Percentiles rank a stretch among this genome's conserved stretches.
These are phyloP conservation scores for Lipomyces sp. DNA, from an alignment of 805 yeast species.

Conservation along the genomic window DNA sequence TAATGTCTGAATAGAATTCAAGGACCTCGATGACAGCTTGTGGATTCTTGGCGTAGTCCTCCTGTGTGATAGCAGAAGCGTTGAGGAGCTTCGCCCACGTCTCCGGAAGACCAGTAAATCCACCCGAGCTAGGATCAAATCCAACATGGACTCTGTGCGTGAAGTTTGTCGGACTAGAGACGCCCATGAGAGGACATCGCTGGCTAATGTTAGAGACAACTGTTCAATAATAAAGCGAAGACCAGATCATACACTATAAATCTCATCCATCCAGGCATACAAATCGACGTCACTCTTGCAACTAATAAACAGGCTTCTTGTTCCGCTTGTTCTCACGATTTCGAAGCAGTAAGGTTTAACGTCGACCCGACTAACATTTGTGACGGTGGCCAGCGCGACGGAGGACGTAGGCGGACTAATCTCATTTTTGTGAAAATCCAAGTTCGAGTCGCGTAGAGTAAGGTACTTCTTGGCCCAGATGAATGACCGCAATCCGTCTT, in stretches of 20 bases:
- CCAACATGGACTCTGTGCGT: slow-evolving; percentile 97
- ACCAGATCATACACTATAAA: slow-evolving; percentile 48
- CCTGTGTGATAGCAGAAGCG: slow-evolving; percentile 84
- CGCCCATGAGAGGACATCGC: slow-evolving; percentile 53
- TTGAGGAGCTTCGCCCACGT: slow-evolving; percentile 87
- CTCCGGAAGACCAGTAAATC: slow-evolving; percentile 87
- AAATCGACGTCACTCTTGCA: slow-evolving; percentile 80
- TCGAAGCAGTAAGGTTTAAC: slow-evolving; percentile 82
- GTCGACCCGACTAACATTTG: slow-evolving; percentile 69
- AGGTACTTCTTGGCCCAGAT: slow-evolving; percentile 91
- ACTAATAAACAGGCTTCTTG: slow-evolving; percentile 67
- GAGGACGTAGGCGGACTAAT: slow-evolving; percentile 22
- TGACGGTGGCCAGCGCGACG: slow-evolving; percentile 59
- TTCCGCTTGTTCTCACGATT: slow-evolving; percentile 52
- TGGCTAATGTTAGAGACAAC: background rate
- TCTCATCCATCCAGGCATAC: slow-evolving; percentile 89
- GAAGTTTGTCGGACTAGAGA: slow-evolving; percentile 91
- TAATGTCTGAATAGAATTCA: slow-evolving; percentile 63
- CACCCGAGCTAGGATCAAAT: slow-evolving; percentile 79
- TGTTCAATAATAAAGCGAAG: background rate
- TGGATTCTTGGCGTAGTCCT: slow-evolving; percentile 89
- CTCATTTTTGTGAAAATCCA: slow-evolving; percentile 67
- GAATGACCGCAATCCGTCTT: slow-evolving; percentile 86
- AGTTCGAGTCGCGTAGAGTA: slow-evolving; percentile 72
- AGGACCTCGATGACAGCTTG: slow-evolving; percentile 92